A percentile compares a stretch with the other conserved stretches of the same genome.
Conservation (phyloP, 768 basidiomycete species). For the Suillus ampliporus region DNA sequence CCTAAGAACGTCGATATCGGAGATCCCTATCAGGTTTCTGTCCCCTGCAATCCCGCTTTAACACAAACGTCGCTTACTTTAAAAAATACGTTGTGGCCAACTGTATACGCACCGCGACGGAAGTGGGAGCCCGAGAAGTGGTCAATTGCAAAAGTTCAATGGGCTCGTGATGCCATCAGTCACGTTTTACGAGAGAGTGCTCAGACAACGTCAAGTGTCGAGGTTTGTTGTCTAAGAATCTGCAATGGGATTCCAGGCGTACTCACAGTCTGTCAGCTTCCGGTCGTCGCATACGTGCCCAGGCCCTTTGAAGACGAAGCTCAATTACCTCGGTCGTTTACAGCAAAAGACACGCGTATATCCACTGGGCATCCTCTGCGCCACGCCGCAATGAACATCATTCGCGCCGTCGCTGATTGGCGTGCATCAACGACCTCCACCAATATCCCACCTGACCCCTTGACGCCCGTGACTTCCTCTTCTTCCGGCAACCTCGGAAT, state of each 20-base stretch:
- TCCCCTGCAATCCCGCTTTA: conserved; percentile 72
- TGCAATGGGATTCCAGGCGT: not conserved
- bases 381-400: conserved; percentile 82
- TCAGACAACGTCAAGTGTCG: conserved; percentile 52
- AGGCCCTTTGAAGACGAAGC: conserved; percentile 48
- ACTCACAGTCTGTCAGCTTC: conserved; percentile 52
- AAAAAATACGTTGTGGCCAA: conserved; percentile 88
- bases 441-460: not conserved
- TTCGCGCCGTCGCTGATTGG: conserved; percentile 68
- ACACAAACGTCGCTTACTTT: conserved; percentile 66
- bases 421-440: conserved; percentile 37
- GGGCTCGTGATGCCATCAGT: conserved; percentile 77
- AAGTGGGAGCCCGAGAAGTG: conserved; percentile 72
- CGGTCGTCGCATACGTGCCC: conserved; percentile 77
- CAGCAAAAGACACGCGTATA: conserved; percentile 72
- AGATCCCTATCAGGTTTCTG: conserved; percentile 58
- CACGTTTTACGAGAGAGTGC: conserved; percentile 55
- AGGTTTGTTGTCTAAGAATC: conserved; percentile 50
- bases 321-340: conserved; percentile 43
- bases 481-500: not conserved
- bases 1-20: conserved; percentile 55
- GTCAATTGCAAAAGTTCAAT: conserved; percentile 66
- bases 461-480: not conserved
- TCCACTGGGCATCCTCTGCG: conserved; percentile 78
- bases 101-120: conserved; percentile 69